Conservation (phyloP, 2,329 filamentous ascomycete species). For the Pseudovirgaria hyperparasitica region DNA sequence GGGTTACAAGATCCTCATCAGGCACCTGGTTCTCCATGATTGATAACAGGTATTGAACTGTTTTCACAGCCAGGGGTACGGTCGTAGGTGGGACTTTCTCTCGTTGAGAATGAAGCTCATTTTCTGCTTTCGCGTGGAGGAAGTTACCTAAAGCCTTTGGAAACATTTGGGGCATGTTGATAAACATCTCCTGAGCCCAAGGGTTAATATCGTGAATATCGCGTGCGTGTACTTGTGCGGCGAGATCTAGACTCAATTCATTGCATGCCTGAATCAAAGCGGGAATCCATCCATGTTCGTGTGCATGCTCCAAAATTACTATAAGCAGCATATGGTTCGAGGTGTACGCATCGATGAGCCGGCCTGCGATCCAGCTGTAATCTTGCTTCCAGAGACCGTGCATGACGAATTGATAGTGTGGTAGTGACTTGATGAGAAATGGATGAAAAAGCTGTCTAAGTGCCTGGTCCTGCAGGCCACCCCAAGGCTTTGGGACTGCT, state of each 20-base stretch:
- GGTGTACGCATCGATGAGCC: conserved; percentile 66
- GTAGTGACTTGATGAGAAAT: conserved; percentile 67
- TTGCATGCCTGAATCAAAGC: conserved; percentile 66
- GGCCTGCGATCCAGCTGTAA: conserved; percentile 69
- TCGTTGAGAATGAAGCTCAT: conserved; percentile 65
- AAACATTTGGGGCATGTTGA: conserved; percentile 53
- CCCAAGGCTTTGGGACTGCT: conserved; percentile 67
- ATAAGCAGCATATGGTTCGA: conserved; percentile 54
- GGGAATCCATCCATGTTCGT: conserved; percentile 73
- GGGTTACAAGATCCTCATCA: conserved; percentile 59
- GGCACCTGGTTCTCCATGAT: conserved; percentile 45
- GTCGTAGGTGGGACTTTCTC: conserved; percentile 54
- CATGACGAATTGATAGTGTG: conserved; percentile 76
- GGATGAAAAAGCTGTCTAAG: conserved; percentile 67
- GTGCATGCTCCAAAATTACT: conserved; percentile 65
- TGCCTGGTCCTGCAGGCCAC: conserved; percentile 59
- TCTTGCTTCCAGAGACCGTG: conserved; percentile 88
- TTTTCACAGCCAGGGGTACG: conserved; percentile 70
- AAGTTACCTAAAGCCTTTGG: conserved; percentile 65
- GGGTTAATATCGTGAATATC: conserved; percentile 66
- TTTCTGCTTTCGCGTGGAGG: conserved; percentile 68
- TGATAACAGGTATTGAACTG: conserved; percentile 66
- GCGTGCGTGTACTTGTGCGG: conserved; percentile 71
- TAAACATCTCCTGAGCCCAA: conserved; percentile 62
- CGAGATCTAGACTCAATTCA: conserved; percentile 77